These are phyloP conservation scores for Lipomyces yamadae DNA, from an alignment of 805 yeast genomes.

Conservation along the genomic window DNA sequence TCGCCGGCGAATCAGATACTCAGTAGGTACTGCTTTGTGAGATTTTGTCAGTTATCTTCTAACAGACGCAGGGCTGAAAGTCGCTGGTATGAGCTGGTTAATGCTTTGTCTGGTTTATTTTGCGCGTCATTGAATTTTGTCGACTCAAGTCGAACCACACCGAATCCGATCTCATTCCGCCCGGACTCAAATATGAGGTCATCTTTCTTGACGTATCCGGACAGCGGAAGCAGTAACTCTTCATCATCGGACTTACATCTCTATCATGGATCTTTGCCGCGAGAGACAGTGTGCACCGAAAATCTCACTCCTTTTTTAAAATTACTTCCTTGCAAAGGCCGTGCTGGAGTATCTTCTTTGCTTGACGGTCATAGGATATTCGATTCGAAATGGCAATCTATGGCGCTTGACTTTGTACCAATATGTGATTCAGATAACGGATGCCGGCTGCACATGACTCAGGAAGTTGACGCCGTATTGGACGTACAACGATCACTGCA, in stretches of 20 bases:
- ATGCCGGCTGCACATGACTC: conserved; percentile 63
- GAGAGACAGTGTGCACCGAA: conserved; percentile 96
- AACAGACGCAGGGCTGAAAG: conserved; percentile 43
- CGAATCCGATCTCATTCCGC: conserved; percentile 52
- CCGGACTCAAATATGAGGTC: not conserved
- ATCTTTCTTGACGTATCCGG: not conserved
- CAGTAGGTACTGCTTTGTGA: conserved; percentile 43
- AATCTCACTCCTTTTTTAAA: conserved; percentile 92
- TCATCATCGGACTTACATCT: conserved; percentile 41
- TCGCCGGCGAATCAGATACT: conserved; percentile 63
- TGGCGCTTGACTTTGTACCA: conserved; percentile 81
- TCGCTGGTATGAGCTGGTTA: conserved; percentile 71
- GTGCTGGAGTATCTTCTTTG: conserved; percentile 81
- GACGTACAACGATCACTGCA: conserved; percentile 72
- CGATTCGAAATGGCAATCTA: conserved; percentile 91
- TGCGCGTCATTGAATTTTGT: conserved; percentile 94
- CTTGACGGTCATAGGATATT: conserved; percentile 77
- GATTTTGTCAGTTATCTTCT: not conserved
- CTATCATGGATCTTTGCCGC: conserved; percentile 84
- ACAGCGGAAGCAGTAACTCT: conserved; percentile 12
- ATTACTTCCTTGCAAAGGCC: conserved; percentile 88
- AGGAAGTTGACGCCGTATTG: conserved; percentile 71
- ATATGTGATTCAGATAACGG: conserved; percentile 49
- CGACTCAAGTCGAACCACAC: conserved; percentile 74
- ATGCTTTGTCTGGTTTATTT: conserved; percentile 84